phyloP scores from a whole-genome alignment of 306 rosid species.

The Prinsepia uniflora region DNA sequence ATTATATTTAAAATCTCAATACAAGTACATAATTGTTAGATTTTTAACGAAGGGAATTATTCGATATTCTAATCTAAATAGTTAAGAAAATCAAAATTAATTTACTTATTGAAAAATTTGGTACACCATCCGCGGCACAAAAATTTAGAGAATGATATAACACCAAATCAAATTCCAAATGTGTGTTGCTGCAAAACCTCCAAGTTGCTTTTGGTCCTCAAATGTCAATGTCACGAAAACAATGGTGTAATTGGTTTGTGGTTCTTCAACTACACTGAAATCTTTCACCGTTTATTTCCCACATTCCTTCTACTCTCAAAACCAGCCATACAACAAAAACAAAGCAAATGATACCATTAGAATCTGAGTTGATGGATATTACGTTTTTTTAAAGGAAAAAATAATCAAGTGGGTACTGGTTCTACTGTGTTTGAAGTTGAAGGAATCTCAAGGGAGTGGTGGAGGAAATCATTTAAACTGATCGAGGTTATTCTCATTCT shows the following conservation, averaged over 20 bases:
- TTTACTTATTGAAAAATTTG: no score
- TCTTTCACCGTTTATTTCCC: neutral
- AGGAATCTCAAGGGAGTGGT: neutral
- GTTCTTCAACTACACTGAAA: neutral
- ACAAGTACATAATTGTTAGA: no score
- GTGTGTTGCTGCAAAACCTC: neutral
- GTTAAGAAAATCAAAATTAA: no score
- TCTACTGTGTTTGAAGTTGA: neutral
- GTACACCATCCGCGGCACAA: no score
- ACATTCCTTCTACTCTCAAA: constrained; percentile 24
- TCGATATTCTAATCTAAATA: no score
- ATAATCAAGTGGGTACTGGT: neutral
- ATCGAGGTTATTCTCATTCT: neutral
- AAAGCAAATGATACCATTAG: constrained; percentile 36
- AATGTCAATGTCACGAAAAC: neutral
- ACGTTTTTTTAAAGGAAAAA: constrained; percentile 28
- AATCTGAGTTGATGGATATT: constrained; percentile 44
- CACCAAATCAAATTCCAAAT: neutral
- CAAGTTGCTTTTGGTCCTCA: neutral
- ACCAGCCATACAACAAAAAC: constrained; percentile 20
- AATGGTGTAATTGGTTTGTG: neutral
- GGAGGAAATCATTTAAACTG: neutral
- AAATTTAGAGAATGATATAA: no score
- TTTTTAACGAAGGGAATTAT: no score
- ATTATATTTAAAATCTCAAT: no score